A percentile compares a stretch with the other conserved stretches of the same genome.
Evolutionary conservation across 1,284 basidiomycete genomes (phyloP).

Genomic region (Tremellales sp.): DNA sequence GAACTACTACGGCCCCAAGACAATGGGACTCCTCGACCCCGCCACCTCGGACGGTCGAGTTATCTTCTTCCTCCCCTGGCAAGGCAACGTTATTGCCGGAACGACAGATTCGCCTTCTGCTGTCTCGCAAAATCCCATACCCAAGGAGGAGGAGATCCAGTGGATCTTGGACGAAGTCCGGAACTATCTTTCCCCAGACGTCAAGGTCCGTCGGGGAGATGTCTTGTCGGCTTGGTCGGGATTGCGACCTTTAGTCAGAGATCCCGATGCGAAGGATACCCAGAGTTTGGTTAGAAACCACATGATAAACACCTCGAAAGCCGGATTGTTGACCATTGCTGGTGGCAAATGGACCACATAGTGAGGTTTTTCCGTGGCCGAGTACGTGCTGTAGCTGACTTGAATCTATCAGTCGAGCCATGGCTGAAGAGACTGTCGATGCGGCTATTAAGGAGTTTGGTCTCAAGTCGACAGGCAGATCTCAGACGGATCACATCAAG

Average conservation of each 20-base stretch:
- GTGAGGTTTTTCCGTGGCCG: conserved; percentile 24
- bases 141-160: conserved; percentile 89
- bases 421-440: conserved; percentile 96
- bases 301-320: conserved; percentile 79
- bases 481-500: conserved; percentile 75
- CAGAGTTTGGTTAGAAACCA: conserved; percentile 91
- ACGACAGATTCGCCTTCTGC: conserved; percentile 85
- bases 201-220: conserved; percentile 91
- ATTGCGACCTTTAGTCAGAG: conserved; percentile 80
- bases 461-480: conserved; percentile 58
- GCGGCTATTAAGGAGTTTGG: conserved; percentile 76
- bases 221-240: conserved; percentile 96
- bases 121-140: conserved; percentile 75
- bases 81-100: conserved; percentile 94
- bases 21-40: conserved; percentile 94
- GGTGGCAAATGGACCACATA: conserved; percentile 99
- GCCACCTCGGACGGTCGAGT: conserved; percentile 94
- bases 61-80: conserved; percentile 99
- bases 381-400: not conserved
- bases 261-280: conserved; percentile 75
- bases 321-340: conserved; percentile 87
- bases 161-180: conserved; percentile 89
- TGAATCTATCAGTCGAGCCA: conserved; percentile 57
- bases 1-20: conserved; percentile 92
- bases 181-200: conserved; percentile 83